Conservation (phyloP, 345 rosid genomes). For the Dovyalis caffra region DNA sequence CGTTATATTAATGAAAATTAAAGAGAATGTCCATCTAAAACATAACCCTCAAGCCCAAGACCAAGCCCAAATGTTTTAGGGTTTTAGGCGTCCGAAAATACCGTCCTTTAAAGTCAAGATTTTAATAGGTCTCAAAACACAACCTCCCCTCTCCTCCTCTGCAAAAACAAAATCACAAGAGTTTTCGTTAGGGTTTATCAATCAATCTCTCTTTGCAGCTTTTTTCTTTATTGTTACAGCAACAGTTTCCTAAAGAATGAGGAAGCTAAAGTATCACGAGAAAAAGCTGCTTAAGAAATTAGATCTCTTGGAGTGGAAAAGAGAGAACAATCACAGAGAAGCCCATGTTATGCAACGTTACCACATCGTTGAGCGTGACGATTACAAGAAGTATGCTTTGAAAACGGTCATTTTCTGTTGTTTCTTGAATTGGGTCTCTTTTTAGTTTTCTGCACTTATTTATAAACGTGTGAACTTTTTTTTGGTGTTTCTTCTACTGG, state of each 20-base stretch:
- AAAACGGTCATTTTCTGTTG: no score
- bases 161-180: background rate
- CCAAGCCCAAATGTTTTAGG: no score
- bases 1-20: no score
- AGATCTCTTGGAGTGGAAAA: conserved; percentile 78
- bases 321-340: conserved; percentile 79
- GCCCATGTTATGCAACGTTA: conserved; percentile 57
- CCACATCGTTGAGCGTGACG: conserved; percentile 76
- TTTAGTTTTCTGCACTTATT: background rate
- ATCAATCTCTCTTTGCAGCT: background rate
- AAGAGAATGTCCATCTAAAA: no score
- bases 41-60: no score
- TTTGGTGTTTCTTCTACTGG: background rate
- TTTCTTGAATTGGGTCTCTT: background rate
- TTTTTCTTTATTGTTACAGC: background rate
- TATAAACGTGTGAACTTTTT: no score
- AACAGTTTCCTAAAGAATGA: conserved; percentile 39
- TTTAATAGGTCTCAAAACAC: no score
- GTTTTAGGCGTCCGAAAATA: no score
- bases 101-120: no score
- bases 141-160: no score
- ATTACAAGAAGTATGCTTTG: conserved; percentile 75
- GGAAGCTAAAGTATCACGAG: conserved; percentile 72
- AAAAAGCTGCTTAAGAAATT: conserved; percentile 66
- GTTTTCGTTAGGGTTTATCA: background rate